Evolutionary conservation across 768 basidiomycete genomes (phyloP), one percentile per base, ranked within the genome.

Genomic region (Crucibulum laeve): DNA sequence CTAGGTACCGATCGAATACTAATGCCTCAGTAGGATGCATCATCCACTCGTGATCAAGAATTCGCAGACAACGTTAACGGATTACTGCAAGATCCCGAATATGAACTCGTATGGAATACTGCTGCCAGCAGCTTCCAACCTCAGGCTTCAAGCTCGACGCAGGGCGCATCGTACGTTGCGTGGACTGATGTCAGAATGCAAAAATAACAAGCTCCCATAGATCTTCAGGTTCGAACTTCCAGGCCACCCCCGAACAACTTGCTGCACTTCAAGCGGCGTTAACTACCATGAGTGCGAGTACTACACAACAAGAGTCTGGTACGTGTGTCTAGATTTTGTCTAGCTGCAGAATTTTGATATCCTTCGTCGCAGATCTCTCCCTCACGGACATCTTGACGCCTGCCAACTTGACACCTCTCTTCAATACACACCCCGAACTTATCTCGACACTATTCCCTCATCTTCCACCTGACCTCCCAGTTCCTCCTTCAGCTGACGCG

Each of bases 351-450:
- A 24, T 30, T 6, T 10, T 40, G 11, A 21, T 40, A 15, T 45
- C 25, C 14, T 32, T 38, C 15, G 33, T 40, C 38, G 25, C 53
- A 76, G 83, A 91, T 44, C 43, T 86, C 45, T 73, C 87, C 42
- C 70, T 93, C 47, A 73, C 77, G 32, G 84, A 94, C 62, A 74
- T 93, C 53, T 71, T 91, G 48, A 84, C 89, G 25, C 77, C 86
- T 4, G 63, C 81, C 34, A 84, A 85, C 62, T 70, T 94, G 42
- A 65, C 73, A 10, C 82, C 87, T 5, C 68, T 96, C 6, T 86
- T 94, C 61, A 63, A 69, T 5, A 71, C 73, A 25, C 81, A 84
- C 54, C 88, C 88, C 0, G 75, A 79, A 35, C 70, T 94, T 32
- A 71, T 88, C 39, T 64, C 75, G 3, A 62, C 84, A 2, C 69